Conservation (phyloP, 2,329 filamentous ascomycete genomes). For the Aspergillus brunneoviolaceus region DNA sequence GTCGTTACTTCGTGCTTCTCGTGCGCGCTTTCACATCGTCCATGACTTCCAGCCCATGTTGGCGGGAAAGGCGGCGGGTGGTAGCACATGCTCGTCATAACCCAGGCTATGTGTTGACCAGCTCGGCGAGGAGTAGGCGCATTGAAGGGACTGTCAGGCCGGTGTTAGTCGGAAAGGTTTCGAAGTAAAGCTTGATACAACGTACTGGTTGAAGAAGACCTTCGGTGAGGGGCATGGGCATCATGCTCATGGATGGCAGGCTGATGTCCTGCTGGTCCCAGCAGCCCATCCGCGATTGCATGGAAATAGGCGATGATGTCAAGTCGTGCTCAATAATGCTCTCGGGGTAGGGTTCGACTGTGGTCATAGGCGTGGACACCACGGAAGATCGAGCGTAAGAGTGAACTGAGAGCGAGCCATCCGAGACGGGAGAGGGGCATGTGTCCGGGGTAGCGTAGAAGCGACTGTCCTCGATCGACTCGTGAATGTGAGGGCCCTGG, state of each 20-base stretch:
- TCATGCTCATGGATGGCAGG: conserved; percentile 33
- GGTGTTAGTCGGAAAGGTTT: conserved; percentile 13
- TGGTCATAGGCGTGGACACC: conserved; percentile 34
- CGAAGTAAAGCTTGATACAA: conserved; percentile 5
- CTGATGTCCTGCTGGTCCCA: conserved; percentile 35
- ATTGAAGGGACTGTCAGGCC: conserved; percentile 33
- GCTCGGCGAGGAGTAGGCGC: conserved; percentile 40
- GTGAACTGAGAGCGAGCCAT: conserved; percentile 34
- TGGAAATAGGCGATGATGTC: conserved; percentile 35
- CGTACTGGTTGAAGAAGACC: conserved; percentile 40
- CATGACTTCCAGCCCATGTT: conserved; percentile 37
- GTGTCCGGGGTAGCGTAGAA: conserved; percentile 47
- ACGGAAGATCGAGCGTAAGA: conserved; percentile 32
- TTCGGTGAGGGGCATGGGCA: conserved; percentile 36
- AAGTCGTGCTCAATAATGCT: conserved; percentile 33
- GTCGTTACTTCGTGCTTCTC: conserved; percentile 2
- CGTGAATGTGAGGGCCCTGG: conserved; percentile 35
- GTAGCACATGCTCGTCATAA: conserved; percentile 40
- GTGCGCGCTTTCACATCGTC: conserved; percentile 9
- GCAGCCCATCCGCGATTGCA: conserved; percentile 30
- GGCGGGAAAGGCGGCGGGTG: conserved; percentile 32
- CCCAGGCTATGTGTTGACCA: conserved; percentile 41
- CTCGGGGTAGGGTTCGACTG: conserved; percentile 38
- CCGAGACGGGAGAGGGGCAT: conserved; percentile 45
- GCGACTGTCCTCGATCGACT: conserved; percentile 40